Base-by-base conservation (phyloP, 1,139 yeast genomes). In the Scheffersomyces parashehatae region DNA sequence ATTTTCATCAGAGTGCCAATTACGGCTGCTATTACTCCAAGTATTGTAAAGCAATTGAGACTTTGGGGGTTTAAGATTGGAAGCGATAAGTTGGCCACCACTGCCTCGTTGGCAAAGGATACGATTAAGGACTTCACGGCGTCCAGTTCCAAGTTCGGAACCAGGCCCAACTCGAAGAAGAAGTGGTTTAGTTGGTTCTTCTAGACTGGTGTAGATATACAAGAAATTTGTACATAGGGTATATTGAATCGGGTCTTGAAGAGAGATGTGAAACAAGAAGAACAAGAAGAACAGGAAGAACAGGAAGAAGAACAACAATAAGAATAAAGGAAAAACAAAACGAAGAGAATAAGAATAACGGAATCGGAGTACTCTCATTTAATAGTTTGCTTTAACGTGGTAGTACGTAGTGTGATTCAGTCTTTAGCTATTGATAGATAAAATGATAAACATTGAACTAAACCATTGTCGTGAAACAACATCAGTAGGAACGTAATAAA, bases 11-110 rank as follows among this genome's bases (percentile, higher is more conserved):
- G 99, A 52, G 69, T 93, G 7, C 99, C 99, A 10, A 65, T 90
- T 35, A 85, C 97, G 1, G 97, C 97, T 0, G 96, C 97, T 5
- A 79, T 91, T 14, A 90, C 98, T 0, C 99, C 99, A 1, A 64
- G 82, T 4, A 76, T 89, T 2, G 97, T 89, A 12, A 73, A 67
- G 44, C 59, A 70, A 31, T 74, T 91, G 51, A 79, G 88, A 50
- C 65, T 73, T 28, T 82, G 90, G 90, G 97, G 97, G 1, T 88
- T 88, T 67, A 82, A 85, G 46, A 78, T 89, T 44, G 93, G 93
- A 4, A 73, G 77, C 16, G 75, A 69, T 42, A 68, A 70, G 49
- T 51, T 68, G 36, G 55, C 68, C 10, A 62, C 70, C 9, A 59
- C 74, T 15, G 72, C 76, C 12, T 44, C 64, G 15, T 59, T 70